phyloP scores from a whole-genome alignment of 208 protist species.

The Trichomonas vaginalis region DNA sequence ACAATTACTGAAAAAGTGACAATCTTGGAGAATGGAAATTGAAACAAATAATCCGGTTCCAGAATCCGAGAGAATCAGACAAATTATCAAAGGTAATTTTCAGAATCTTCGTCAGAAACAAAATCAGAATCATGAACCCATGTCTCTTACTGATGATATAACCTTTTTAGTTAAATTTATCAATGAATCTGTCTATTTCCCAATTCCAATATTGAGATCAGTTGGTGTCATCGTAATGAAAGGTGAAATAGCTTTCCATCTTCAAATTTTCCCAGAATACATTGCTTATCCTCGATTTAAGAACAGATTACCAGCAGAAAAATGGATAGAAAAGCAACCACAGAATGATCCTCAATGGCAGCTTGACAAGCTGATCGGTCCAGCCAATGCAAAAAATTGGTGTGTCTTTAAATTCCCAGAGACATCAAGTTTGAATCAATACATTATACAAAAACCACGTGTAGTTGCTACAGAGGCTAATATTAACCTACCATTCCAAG shows the following conservation, averaged over 20 bases:
- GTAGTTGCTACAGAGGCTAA: not conserved
- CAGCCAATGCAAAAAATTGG: not conserved
- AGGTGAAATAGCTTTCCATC: not conserved
- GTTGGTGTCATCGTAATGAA: not conserved
- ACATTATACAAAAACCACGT: not conserved
- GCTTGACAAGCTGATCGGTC: not conserved
- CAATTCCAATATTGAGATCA: not conserved
- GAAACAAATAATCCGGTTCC: not conserved
- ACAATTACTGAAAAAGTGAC: no score
- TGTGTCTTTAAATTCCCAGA: not conserved
- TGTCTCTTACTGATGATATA: not conserved
- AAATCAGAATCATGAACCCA: not conserved
- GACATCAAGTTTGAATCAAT: not conserved
- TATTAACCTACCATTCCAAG: not conserved
- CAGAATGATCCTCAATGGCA: not conserved
- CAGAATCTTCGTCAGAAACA: not conserved
- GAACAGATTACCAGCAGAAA: not conserved
- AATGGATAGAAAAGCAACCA: not conserved
- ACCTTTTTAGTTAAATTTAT: not conserved
- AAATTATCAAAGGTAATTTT: not conserved
- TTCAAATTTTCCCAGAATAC: not conserved
- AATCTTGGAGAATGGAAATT: no score
- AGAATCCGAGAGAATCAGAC: not conserved
- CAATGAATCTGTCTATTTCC: not conserved
- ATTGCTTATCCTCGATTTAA: not conserved